Evolutionary conservation across 225 moss, liverwort and hornwort species (phyloP).

Genomic region (Bryoerythrophyllum caledonicum): DNA sequence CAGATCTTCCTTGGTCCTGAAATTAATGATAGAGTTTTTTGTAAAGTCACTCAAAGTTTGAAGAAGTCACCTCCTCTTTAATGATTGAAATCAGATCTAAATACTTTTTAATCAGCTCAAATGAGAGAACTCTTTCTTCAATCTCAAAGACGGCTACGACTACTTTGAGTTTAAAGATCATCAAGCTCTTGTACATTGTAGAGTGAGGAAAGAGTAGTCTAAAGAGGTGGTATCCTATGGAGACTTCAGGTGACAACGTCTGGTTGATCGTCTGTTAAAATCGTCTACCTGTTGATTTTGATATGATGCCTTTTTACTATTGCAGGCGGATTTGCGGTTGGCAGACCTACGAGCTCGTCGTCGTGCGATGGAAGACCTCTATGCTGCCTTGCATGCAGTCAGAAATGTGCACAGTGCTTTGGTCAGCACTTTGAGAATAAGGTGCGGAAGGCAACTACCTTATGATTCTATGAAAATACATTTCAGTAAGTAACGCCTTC

Average conservation of each 20-base stretch:
- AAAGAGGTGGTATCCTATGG: too few relatives aligned
- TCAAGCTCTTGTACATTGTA: too few relatives aligned
- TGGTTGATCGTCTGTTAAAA: too few relatives aligned
- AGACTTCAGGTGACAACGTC: too few relatives aligned
- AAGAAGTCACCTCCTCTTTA: not conserved
- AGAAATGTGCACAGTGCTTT: conserved; percentile 79
- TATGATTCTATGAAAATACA: not conserved
- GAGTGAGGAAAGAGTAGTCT: too few relatives aligned
- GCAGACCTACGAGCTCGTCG: conserved; percentile 88
- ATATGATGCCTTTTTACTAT: not conserved
- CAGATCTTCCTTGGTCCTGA: not conserved
- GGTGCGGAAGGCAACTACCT: conserved; percentile 36
- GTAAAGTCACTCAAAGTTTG: too few relatives aligned
- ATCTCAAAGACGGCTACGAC: too few relatives aligned
- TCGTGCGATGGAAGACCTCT: conserved; percentile 96
- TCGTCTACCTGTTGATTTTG: not conserved
- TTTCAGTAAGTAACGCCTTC: not conserved
- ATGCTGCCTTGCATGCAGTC: conserved; percentile 71
- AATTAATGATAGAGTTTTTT: not conserved
- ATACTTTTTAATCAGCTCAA: too few relatives aligned
- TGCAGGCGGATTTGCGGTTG: conserved; percentile 84
- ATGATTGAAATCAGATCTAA: too few relatives aligned
- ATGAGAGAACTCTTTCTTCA: too few relatives aligned
- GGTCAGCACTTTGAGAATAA: conserved; percentile 65
- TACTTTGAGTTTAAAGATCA: too few relatives aligned